Conservation (phyloP, 1,284 basidiomycete genomes). For the Polyporus tsugae region DNA sequence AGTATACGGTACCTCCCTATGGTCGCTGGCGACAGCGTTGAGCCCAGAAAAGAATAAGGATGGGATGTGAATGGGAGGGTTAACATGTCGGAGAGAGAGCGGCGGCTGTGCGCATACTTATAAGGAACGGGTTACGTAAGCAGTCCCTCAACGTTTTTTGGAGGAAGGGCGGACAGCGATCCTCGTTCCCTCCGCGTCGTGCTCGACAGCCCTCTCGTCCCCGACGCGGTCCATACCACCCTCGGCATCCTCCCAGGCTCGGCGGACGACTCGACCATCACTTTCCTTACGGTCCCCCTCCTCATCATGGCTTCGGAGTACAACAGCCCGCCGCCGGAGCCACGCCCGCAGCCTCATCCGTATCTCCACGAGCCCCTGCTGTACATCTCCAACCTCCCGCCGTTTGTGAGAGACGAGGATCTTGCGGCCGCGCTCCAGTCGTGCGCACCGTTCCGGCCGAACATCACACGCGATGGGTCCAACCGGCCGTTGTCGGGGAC, state of each 20-base stretch:
- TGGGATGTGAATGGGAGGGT: not conserved
- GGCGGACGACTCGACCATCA: constrained; percentile 16
- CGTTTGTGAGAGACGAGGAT: constrained; percentile 76
- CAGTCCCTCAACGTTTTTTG: not conserved
- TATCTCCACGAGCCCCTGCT: constrained; percentile 83
- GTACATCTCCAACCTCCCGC: constrained; percentile 77
- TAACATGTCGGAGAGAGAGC: not conserved
- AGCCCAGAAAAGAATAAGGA: not conserved
- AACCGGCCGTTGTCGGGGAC: constrained; percentile 65
- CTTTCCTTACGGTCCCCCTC: constrained; percentile 11
- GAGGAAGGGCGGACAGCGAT: not conserved
- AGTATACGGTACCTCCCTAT: too few relatives aligned
- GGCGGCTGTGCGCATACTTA: not conserved
- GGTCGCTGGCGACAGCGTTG: not conserved
- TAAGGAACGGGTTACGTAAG: not conserved
- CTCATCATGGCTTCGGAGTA: constrained; percentile 41
- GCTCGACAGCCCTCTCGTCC: constrained; percentile 19
- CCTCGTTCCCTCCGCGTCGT: constrained; percentile 13
- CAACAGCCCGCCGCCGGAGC: constrained; percentile 34
- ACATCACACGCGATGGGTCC: constrained; percentile 67
- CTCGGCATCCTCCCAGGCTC: constrained; percentile 20
- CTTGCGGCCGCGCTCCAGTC: constrained; percentile 73
- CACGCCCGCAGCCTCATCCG: constrained; percentile 60
- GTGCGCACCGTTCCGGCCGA: constrained; percentile 82
- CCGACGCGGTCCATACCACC: constrained; percentile 21